Evolutionary conservation across 176 grass and related monocot genomes (phyloP).

Genomic region (Hyparrhenia diplandra): DNA sequence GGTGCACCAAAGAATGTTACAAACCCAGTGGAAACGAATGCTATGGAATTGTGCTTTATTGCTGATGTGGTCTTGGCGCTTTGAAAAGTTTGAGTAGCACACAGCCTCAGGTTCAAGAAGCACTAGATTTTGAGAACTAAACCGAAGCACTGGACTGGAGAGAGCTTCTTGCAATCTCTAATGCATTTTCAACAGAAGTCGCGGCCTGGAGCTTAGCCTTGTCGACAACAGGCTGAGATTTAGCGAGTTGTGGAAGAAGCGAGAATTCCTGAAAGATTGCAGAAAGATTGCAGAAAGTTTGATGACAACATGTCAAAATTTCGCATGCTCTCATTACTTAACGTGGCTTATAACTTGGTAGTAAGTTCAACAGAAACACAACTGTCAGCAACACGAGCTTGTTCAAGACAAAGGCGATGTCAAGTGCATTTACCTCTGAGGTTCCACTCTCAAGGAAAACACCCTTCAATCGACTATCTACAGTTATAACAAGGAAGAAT

Average conservation of each 20-base stretch:
- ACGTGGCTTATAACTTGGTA: neutral
- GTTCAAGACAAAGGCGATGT: neutral
- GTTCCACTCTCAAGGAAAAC: constrained; percentile 97
- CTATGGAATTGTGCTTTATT: constrained; percentile 6
- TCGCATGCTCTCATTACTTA: neutral
- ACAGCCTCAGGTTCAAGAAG: neutral
- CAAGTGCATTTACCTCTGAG: constrained; percentile 54
- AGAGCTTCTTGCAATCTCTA: constrained; percentile 65
- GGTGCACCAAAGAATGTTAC: constrained; percentile 11
- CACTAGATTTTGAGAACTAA: constrained; percentile 2
- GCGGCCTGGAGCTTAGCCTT: constrained; percentile 69
- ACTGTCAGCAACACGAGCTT: neutral
- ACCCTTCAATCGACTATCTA: constrained; percentile 88
- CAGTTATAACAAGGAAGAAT: constrained; percentile 5
- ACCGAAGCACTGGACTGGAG: neutral
- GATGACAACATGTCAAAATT: neutral
- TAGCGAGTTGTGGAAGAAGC: constrained; percentile 65
- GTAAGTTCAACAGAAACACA: neutral
- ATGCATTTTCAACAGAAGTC: constrained; percentile 66
- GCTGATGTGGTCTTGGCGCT: neutral
- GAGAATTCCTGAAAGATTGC: constrained; percentile 72
- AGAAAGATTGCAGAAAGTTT: neutral
- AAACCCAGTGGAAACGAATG: neutral
- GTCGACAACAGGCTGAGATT: constrained; percentile 67
- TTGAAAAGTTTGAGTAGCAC: too few species aligned